phyloP scores from a whole-genome alignment of 2,329 filamentous ascomycete genomes.

The Fusarium kyushuense region DNA sequence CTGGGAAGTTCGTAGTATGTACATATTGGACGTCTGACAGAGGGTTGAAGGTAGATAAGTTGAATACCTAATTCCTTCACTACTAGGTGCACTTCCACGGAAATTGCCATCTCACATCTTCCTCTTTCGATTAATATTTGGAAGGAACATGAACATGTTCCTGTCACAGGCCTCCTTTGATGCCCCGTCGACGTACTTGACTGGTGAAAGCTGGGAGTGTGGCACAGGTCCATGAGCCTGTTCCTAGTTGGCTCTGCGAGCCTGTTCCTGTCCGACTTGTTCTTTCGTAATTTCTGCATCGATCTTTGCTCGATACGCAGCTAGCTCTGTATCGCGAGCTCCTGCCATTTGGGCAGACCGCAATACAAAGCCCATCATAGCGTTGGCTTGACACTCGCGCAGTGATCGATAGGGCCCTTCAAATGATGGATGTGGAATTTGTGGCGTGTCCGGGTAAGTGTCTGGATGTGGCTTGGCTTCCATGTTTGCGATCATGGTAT shows the following conservation, averaged over 20 bases:
- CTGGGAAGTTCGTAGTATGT: constrained; percentile 53
- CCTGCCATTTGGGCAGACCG: constrained; percentile 38
- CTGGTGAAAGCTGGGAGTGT: background rate
- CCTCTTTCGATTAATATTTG: constrained; percentile 25
- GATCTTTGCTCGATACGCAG: constrained; percentile 20
- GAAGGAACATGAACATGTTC: constrained; percentile 38
- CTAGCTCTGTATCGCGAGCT: constrained; percentile 45
- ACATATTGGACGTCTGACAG: constrained; percentile 55
- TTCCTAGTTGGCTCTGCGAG: constrained; percentile 39
- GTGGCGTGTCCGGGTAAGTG: background rate
- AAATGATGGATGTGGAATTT: constrained; percentile 40
- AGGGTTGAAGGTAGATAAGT: constrained; percentile 50
- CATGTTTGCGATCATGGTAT: constrained; percentile 51
- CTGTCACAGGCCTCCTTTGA: constrained; percentile 12
- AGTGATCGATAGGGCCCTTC: constrained; percentile 23
- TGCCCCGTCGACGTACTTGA: constrained; percentile 26
- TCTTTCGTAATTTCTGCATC: constrained; percentile 45
- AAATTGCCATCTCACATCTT: constrained; percentile 4
- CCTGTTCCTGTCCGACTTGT: constrained; percentile 23
- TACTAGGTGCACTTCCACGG: constrained; percentile 34
- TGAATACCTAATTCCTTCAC: constrained; percentile 46
- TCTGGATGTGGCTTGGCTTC: constrained; percentile 27
- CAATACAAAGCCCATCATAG: constrained; percentile 39
- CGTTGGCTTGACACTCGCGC: constrained; percentile 41
- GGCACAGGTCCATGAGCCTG: constrained; percentile 11